Evolutionary conservation across 306 rosid species (phyloP).

Genomic region (Prunus davidiana): DNA sequence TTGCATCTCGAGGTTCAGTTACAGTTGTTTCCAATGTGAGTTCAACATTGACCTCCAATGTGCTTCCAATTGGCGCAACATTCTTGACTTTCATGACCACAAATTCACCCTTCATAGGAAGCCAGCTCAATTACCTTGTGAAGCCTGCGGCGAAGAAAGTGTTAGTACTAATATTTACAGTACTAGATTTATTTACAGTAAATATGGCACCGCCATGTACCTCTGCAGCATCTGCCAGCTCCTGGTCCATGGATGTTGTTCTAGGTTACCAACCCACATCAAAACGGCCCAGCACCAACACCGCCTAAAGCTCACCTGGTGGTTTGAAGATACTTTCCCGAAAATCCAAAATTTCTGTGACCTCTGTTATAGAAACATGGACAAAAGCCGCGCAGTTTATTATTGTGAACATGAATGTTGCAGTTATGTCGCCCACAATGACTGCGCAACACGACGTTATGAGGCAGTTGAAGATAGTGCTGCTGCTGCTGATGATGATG

Average conservation of each 20-base stretch:
- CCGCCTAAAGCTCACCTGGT: neutral
- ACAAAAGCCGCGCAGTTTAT: no score
- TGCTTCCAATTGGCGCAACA: neutral
- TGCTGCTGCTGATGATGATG: neutral
- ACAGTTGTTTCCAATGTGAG: neutral
- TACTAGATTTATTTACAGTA: no score
- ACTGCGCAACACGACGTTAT: neutral
- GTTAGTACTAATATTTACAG: no score
- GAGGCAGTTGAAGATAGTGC: neutral
- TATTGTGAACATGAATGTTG: neutral
- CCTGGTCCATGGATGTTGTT: neutral
- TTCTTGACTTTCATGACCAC: neutral
- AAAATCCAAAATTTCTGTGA: no score
- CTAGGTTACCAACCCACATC: neutral
- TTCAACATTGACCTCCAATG: neutral
- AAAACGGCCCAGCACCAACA: neutral
- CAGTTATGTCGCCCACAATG: neutral
- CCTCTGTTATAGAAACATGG: no score
- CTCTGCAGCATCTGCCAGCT: neutral
- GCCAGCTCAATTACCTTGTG: neutral
- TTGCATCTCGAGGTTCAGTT: neutral
- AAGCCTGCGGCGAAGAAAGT: neutral
- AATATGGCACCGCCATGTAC: neutral
- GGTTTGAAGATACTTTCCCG: neutral
- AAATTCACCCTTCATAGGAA: neutral